phyloP scores from a whole-genome alignment of 257 asterid genomes.

The Avicennia marina region DNA sequence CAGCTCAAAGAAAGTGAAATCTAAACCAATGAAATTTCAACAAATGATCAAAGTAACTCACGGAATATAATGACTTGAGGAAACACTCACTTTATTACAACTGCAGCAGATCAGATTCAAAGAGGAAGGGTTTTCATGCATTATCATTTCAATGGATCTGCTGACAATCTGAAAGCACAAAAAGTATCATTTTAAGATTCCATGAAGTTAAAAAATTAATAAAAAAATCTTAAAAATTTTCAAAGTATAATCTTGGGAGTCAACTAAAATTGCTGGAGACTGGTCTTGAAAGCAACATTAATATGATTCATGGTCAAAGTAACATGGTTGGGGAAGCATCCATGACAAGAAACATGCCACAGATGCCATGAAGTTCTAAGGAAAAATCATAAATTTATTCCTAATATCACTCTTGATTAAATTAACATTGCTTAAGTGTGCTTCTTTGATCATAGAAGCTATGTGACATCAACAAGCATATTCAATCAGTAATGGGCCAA shows the following conservation, averaged over 20 bases:
- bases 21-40: not conserved
- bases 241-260: not conserved
- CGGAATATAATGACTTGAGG: not conserved
- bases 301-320: not conserved
- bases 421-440: too few relatives aligned
- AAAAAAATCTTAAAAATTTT: too few relatives aligned
- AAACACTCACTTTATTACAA: constrained; percentile 49
- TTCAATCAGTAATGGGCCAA: too few relatives aligned
- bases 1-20: constrained; percentile 8
- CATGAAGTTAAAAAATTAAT: not conserved
- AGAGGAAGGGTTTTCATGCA: constrained; percentile 34
- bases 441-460: too few relatives aligned
- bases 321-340: constrained; percentile 1
- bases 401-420: too few relatives aligned
- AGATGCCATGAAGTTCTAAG: not conserved
- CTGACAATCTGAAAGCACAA: constrained; percentile 52
- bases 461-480: too few relatives aligned
- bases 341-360: not conserved
- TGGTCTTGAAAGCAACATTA: not conserved
- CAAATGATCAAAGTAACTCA: not conserved
- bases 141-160: constrained; percentile 55
- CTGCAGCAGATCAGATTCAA: constrained; percentile 51
- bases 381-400: too few relatives aligned
- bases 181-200: constrained; percentile 5
- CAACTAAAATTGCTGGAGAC: not conserved